Evolutionary conservation across 345 rosid genomes (phyloP), one percentile per base, ranked within the genome.

Genomic region (Eutrema japonicum): DNA sequence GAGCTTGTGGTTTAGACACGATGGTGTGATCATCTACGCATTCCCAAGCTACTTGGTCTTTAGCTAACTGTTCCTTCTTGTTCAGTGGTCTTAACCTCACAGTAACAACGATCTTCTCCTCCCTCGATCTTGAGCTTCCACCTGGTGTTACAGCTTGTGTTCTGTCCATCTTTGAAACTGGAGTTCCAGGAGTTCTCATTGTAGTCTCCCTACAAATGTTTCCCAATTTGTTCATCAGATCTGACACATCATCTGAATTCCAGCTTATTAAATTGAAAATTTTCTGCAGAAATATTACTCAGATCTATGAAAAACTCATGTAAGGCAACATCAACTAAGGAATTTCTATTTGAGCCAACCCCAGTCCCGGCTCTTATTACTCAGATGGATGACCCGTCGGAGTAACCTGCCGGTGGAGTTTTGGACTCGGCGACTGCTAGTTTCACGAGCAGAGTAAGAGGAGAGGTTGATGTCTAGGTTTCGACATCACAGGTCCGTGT

Each of bases 41-140:
- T 37, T 92, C 99, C 98, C 99, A 96, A 18, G 95, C 96, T 29
- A 85, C 85, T 82, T 83, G 96, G 70, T 92, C 99, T 80, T 90
- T 92, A 48, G 96, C 97, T 33, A 76, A 68, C 75, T 79, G 91
- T 76, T 96, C 98, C 84, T 81, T 92, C 82, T 88, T 96, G 84
- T 82, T 92, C 53, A 96, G 58, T 64, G 98, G 99, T 82, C 99
- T 83, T 70, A 96, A 79, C 61, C 99, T 77, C 11, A 96, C 98
- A 4, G 98, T 96, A 60, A 96, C 99, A 10, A 96, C 98, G 32
- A 92, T 90, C 83, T 92, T 96, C 89, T 96, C 99, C 74, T 96
- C 99, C 75, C 80, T 90, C 0, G 90, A 60, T 80, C 83, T 92
- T 16, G 88, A 78, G 50, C 93, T 84, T 33, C 91, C 95, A 16